Evolutionary conservation across 164 flowering plant species (phyloP).

Genomic region (Echeveria elegans): DNA sequence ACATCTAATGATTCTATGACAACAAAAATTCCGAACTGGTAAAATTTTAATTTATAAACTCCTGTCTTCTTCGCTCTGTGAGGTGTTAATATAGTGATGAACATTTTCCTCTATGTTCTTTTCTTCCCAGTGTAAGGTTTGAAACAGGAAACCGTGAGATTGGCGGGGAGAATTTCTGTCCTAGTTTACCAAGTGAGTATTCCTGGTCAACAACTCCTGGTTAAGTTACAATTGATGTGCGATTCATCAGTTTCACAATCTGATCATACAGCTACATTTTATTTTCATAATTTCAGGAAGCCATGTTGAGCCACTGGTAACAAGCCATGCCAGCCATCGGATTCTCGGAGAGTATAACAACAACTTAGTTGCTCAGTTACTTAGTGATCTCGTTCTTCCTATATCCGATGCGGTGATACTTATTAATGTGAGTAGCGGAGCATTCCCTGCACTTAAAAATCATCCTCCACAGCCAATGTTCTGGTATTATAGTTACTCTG

Average conservation of each 20-base stretch:
- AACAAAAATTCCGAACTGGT: conserved; percentile 11
- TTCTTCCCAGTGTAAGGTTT: conserved; percentile 7
- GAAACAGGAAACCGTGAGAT: not conserved
- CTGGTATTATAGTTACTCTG: conserved; percentile 1
- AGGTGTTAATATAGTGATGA: not conserved
- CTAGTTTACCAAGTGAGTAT: conserved; percentile 7
- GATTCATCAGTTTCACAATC: not conserved
- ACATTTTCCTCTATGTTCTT: not conserved
- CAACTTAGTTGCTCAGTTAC: conserved; percentile 8
- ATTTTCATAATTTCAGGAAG: not conserved
- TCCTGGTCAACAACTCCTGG: not conserved
- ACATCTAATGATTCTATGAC: not conserved
- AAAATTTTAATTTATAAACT: not conserved
- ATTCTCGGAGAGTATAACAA: not conserved
- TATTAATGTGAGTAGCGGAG: conserved; percentile 8
- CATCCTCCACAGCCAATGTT: not conserved
- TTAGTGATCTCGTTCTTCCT: not conserved
- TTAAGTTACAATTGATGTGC: not conserved
- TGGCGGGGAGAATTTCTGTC: conserved; percentile 3
- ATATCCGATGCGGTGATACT: not conserved
- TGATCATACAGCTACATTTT: not conserved
- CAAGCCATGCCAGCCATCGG: conserved; percentile 3
- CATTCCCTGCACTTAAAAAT: conserved; percentile 10
- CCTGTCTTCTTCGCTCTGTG: not conserved
- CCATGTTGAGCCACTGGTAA: not conserved